Evolutionary conservation across 495 filamentous ascomycete species (phyloP), one percentile per base, ranked within the genome.

Genomic region (Aspergillus taichungensis): DNA sequence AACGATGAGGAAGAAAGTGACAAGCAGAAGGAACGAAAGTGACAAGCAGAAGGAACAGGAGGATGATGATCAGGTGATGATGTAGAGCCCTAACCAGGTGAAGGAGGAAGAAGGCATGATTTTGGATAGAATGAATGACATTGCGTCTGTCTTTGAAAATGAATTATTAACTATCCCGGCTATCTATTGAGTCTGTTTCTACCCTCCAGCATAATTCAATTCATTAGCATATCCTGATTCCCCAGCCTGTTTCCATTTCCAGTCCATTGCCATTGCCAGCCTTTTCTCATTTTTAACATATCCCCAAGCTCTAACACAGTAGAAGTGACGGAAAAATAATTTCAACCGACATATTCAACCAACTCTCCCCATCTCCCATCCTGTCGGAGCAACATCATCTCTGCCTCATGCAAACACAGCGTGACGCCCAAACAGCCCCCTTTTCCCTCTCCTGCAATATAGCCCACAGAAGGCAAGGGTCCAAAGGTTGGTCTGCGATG

Each of bases 401-500:
- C 57, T n/a, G 24, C 36, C 14, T 59, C 58, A 9, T 40, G 44
- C 35, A 66, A 33, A 46, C 63, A 67, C 29, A 60, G 13, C 14
- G 61, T 29, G 11, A 41, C 51, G 37, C 57, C 57, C 10, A 50
- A 28, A 3, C 50, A 47, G 14, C 44, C 49, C 11, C 56, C 57
- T 10, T 34, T 37, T 8, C 37, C 4, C 29, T 30, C 30, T n/a
- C 48, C 43, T 13, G 42, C 47, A 31, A 57, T 13, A 33, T 54
- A 54, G 45, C 45, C 44, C 5, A 41, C 44, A n/a, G 54, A 38
- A 3, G 57, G 57, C 36, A 52, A 34, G 6, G 39, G 27, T 6
- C 44, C 46, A 44, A 54, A 47, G 5, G 50, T 55, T 6, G 67
- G 65, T 14, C 62, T 39, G 8, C 67, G 18, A 6, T 62, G 36